Percentiles rank a stretch among this genome's conserved stretches.
These are phyloP conservation scores for Ensete ventricosum DNA, from an alignment of 176 grass and related monocot genomes.

Conservation along the genomic window DNA sequence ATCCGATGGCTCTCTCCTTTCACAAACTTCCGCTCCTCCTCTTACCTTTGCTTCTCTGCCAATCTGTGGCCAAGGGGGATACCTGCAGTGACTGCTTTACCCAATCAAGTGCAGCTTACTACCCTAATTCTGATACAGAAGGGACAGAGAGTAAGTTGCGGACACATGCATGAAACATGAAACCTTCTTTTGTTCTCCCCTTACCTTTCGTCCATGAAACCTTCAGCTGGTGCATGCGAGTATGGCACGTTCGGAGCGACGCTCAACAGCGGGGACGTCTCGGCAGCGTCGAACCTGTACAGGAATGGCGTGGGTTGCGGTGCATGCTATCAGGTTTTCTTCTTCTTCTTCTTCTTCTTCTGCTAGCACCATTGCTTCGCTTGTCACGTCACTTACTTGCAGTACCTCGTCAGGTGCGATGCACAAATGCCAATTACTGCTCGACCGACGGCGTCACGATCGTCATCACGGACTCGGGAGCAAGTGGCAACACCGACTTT, in stretches of 20 bases:
- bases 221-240: slow-evolving; percentile 49
- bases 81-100: slow-evolving; percentile 28
- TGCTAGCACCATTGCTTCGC: neutral
- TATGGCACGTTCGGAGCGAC: slow-evolving; percentile 43
- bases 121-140: slow-evolving; percentile 39
- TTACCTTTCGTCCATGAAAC: neutral
- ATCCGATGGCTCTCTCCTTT: slow-evolving; percentile 6
- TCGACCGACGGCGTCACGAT: slow-evolving; percentile 33
- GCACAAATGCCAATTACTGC: slow-evolving; percentile 36
- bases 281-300: slow-evolving; percentile 52
- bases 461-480: slow-evolving; percentile 35
- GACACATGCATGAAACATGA: neutral
- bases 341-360: neutral
- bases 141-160: slow-evolving; percentile 34
- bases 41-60: slow-evolving; percentile 16
- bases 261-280: slow-evolving; percentile 44
- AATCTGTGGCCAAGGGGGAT: slow-evolving; percentile 23
- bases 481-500: slow-evolving; percentile 33
- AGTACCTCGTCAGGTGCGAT: slow-evolving; percentile 26
- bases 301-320: slow-evolving; percentile 64
- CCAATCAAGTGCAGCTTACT: slow-evolving; percentile 58
- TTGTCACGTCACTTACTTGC: neutral
- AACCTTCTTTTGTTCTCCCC: neutral
- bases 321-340: slow-evolving; percentile 52
- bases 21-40: neutral